Base-by-base conservation (phyloP, 2,329 filamentous ascomycete genomes). In the Diplodia corticola region DNA sequence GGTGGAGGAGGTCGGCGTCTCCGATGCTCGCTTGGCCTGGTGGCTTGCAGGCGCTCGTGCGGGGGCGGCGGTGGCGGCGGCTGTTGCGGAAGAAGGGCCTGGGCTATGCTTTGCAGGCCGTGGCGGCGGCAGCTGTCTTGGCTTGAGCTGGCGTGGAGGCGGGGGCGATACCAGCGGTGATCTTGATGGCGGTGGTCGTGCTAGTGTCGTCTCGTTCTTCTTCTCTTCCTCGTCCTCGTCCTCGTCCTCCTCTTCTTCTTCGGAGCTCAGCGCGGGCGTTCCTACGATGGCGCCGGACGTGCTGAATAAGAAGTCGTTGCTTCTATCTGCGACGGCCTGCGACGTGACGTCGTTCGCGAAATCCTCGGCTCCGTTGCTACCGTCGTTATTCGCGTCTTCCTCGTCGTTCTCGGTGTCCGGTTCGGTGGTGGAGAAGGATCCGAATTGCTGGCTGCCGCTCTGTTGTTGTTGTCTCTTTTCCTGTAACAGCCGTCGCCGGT, bases 371-470 rank as follows among this genome's bases (percentile, higher is more conserved):
- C 40, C 6, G 40, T 20, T 6, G 28, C 71, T 24, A 1, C n/a
- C 26, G 50, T 35, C 50, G 50, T 35, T 28, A 10, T 33, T 10
- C 28, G 28, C 5, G 30, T 33, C 30, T 10, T 33, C 30, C 12
- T 10, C 30, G 7, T 33, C 30, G 6, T n/a, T n/a, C 15, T 69
- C 71, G 6, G 71, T 71, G 9, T 76, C 75, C 5, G 74, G 75
- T 61, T 77, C 75, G 17, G 74, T 75, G 49, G 74, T 77, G 15
- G 75, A 77, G 66, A 77, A 78, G n/a, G 75, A 78, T 15, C 20
- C 48, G 57, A 24, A n/a, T 17, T 26, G 49, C 24, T 51, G 49
- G 51, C 20, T 9, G 28, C 51, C 10, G 24, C 35, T n/a, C 30
- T 54, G 51, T 15, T 54, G 51, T 15, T 40, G 35, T 7, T 40